phyloP scores from a whole-genome alignment of 805 yeast species.

The Wickerhamomyces bisporus region DNA sequence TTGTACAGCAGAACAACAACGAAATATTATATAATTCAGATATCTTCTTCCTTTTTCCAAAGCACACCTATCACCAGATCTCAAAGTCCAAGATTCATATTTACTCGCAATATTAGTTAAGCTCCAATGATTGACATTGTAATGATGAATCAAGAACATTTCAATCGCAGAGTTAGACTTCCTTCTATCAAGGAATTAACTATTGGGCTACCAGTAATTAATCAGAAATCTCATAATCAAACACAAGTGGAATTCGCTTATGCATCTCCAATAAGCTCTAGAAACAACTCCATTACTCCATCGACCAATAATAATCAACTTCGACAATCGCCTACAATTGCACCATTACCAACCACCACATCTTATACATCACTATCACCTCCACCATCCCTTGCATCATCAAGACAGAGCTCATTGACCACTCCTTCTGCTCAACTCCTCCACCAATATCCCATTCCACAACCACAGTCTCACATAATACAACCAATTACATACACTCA shows the following conservation, averaged over 20 bases:
- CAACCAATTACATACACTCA: not conserved
- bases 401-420: not conserved
- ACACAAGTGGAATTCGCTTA: too few relatives aligned
- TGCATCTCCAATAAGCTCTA: not conserved
- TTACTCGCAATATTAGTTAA: too few relatives aligned
- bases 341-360: not conserved
- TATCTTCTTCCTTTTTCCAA: too few relatives aligned
- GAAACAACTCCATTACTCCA: too few relatives aligned
- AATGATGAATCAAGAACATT: not conserved
- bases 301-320: too few relatives aligned
- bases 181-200: slow-evolving; percentile 4
- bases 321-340: not conserved
- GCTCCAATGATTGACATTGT: too few relatives aligned
- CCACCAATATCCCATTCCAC: slow-evolving; percentile 6
- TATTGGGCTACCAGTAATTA: not conserved
- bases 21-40: too few relatives aligned
- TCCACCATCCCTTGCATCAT: not conserved
- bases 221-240: too few relatives aligned
- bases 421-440: not conserved
- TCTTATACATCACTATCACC: not conserved
- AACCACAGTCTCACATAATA: slow-evolving; percentile 5
- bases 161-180: not conserved
- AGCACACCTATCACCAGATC: too few relatives aligned
- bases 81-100: too few relatives aligned
- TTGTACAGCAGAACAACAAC: too few relatives aligned